Base-by-base conservation (phyloP, 2,329 filamentous ascomycete genomes). In the Aspergillus novoparasiticus region DNA sequence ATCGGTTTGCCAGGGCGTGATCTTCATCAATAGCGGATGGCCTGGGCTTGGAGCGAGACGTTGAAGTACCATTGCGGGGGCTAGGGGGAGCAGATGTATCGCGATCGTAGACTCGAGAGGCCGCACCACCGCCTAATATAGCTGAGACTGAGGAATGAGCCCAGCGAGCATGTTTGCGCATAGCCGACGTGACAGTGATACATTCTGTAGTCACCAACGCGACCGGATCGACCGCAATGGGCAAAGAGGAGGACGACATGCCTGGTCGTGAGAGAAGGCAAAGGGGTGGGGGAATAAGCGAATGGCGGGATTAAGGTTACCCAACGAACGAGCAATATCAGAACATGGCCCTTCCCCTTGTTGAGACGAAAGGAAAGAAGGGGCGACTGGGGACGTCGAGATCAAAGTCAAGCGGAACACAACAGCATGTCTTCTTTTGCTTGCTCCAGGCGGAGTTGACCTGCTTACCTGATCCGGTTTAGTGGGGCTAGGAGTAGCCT, bases 171-270 rank as follows among this genome's bases (percentile, higher is more conserved):
- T 97, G 90, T 82, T 99, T 99, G 74, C 96, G 94, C 86, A 99
- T 97, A 65, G 94, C 93, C 66, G 94, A 97, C 16, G 95, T 98
- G 81, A 99, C 94, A 53, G 94, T 94, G 76, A 98, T 98, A 79
- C 95, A 99, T 89, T 99, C 95, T 79, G 94, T 97, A 67, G 96
- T 97, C 68, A 99, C 93, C 72, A 99, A 84, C 56, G 93, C 94
- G 62, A 97, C 90, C 1, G 94, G 93, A 73, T 97, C 92, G 69
- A 97, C 90, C 50, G 94, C 92, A 66, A 97, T 92, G 39, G 91
- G 87, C 36, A 94, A 79, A 32, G 74, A 68, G 21, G 71, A 64
- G n/a, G 72, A 69, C 28, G 72, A 70, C 76, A 78, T 78, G 58
- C 66, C 72, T 34, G 68, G 68, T 63, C 64, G 72, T 65, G 58